Base-by-base conservation (phyloP, 495 filamentous ascomycete genomes). In the Entonaema liquescens region DNA sequence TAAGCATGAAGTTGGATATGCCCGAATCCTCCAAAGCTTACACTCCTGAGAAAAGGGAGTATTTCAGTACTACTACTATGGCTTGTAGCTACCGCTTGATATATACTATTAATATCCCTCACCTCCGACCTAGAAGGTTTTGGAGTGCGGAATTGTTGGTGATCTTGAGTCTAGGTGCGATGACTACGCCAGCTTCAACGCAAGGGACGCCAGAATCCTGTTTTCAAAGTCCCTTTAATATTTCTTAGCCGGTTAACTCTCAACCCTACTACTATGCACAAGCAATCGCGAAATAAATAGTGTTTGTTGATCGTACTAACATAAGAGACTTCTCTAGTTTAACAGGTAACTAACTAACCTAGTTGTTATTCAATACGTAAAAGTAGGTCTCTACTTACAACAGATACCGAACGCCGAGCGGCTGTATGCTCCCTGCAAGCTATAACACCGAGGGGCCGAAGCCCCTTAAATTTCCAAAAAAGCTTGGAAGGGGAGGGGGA, bases 401-500 rank as follows among this genome's bases (percentile, higher is more conserved):
- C 12, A 49, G 11, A 64, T 17, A 55, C 60, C 67, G 47, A 70
- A 70, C 49, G 11, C 67, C 60, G 36, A 64, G 13, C 29, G 50
- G 38, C 40, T 62, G 35, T 58, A 68, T 62, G 21, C 31, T 58
- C 49, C 66, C 64, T 33, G 9, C 11, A 23, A 19, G 23, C 29
- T 59, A 68, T 40, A 5, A 59, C 15, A 52, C 35, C 35, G 23
- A 55, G 25, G 23, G 12, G 38, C 66, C 31, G 29, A 47, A 31
- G 8, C 67, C 44, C 68, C 56, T 70, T 70, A 50, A 70, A 61
- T 61, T 23, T 70, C 47, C 56, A 61, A 56, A 49, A 23, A 50
- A 35, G 26, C 35, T 29, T 42, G 40, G 26, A 35, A n/a, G 21
- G 19, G 21, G 6, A 33, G 7, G 3, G 29, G 29, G 3, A 31